A percentile compares a stretch with the other conserved stretches of the same genome.
phyloP scores from a whole-genome alignment of 306 rosid species.

The Senna tora region DNA sequence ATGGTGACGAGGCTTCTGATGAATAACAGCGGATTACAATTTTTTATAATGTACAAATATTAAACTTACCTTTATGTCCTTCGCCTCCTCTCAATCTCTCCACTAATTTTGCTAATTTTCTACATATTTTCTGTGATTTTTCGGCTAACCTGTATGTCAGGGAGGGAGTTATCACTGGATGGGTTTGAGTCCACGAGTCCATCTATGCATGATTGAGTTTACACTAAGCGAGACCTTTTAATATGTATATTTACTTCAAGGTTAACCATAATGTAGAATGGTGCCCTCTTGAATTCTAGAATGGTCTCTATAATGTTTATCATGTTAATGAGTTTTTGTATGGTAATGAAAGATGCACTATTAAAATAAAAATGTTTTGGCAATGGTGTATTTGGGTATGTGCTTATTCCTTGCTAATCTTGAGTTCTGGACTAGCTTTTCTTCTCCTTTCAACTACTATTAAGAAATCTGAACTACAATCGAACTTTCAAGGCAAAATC shows the following conservation, averaged over 20 bases:
- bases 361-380: not conserved
- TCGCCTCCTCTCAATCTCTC: not conserved
- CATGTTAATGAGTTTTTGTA: too few relatives aligned
- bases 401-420: too few relatives aligned
- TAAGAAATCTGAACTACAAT: too few relatives aligned
- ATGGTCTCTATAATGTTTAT: too few relatives aligned
- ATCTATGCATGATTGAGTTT: not conserved
- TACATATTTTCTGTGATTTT: not conserved
- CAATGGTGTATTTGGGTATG: not conserved
- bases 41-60: not conserved
- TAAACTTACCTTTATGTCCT: not conserved
- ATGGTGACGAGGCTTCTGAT: constrained; percentile 61
- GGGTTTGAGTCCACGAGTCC: not conserved
- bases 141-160: not conserved
- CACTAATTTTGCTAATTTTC: not conserved
- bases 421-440: too few relatives aligned
- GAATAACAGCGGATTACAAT: constrained; percentile 32
- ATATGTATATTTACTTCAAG: not conserved
- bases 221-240: not conserved
- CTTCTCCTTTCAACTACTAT: too few relatives aligned
- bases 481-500: too few relatives aligned
- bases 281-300: not conserved
- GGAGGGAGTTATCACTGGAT: not conserved
- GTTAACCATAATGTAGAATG: too few relatives aligned
- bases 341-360: not conserved